phyloP scores from a whole-genome alignment of 257 asterid genomes.

The Nicotiana undulata region DNA sequence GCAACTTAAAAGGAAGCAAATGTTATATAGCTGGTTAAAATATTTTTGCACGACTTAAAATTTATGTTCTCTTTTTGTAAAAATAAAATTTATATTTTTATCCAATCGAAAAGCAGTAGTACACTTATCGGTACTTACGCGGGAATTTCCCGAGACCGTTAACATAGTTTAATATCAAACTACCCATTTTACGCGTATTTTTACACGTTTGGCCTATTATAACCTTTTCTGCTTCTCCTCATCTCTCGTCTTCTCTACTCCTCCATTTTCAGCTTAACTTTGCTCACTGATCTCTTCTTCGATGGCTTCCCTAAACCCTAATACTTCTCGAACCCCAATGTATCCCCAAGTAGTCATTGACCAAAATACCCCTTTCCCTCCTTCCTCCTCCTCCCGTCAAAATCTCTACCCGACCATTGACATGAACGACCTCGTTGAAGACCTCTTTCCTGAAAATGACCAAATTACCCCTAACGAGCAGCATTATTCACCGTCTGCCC shows the following conservation, averaged over 20 bases:
- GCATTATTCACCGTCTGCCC: slow-evolving; percentile 50
- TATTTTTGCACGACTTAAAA: no score
- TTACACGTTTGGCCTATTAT: neutral
- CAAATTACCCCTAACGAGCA: neutral
- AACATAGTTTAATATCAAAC: neutral
- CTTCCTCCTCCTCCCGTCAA: slow-evolving; percentile 31
- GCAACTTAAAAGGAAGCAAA: no score
- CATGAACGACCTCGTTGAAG: slow-evolving; percentile 10
- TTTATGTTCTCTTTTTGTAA: no score
- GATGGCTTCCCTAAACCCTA: slow-evolving; percentile 51
- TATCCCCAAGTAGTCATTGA: slow-evolving; percentile 37
- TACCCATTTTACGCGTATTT: neutral
- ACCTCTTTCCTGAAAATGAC: slow-evolving; percentile 35
- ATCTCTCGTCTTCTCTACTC: neutral
- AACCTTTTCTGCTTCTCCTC: neutral
- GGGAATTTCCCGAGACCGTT: neutral
- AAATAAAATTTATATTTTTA: no score
- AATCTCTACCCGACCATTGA: slow-evolving; percentile 40
- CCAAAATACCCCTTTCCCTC: slow-evolving; percentile 21
- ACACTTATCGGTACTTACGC: neutral
- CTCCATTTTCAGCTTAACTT: slow-evolving; percentile 2
- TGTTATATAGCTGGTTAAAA: no score
- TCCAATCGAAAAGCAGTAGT: neutral
- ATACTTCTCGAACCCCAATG: slow-evolving; percentile 32
- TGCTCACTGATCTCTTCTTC: neutral